These are phyloP conservation scores for Gossypium raimondii DNA, from an alignment of 345 rosid genomes.

Conservation along the genomic window DNA sequence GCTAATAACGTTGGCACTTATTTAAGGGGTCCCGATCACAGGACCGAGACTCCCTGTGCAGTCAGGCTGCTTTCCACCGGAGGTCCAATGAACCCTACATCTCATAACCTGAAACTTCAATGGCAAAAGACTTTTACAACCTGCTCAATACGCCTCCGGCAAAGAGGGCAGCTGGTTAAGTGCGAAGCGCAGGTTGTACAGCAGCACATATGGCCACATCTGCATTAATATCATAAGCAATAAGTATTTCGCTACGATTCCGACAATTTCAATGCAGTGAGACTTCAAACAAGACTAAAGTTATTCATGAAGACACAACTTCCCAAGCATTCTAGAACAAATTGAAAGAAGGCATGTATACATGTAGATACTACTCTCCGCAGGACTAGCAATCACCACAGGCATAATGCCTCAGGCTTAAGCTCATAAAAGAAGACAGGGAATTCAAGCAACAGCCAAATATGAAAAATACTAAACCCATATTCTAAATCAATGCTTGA, in stretches of 20 bases:
- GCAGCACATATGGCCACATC: slow-evolving; percentile 99
- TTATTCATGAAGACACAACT: background rate
- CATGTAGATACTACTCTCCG: background rate
- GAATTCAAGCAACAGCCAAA: background rate
- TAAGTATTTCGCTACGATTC: background rate
- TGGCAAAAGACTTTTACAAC: slow-evolving; percentile 84
- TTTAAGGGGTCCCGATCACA: background rate
- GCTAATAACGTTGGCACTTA: background rate
- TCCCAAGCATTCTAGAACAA: background rate
- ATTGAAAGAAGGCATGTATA: background rate
- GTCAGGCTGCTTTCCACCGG: background rate
- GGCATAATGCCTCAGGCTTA: background rate
- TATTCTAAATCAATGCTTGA: background rate
- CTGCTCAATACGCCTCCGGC: slow-evolving; percentile 79
- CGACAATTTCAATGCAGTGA: background rate
- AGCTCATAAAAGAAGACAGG: background rate
- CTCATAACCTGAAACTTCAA: slow-evolving; percentile 26
- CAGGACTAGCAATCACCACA: background rate
- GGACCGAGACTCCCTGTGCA: background rate
- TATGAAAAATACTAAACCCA: background rate
- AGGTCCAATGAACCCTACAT: background rate
- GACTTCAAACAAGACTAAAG: background rate
- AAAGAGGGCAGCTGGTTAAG: slow-evolving; percentile 78
- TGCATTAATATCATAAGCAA: slow-evolving; percentile 25
- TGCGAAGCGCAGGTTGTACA: slow-evolving; percentile 71